phyloP scores from a whole-genome alignment of 169 alveolate species.

The Babesia bovis region DNA sequence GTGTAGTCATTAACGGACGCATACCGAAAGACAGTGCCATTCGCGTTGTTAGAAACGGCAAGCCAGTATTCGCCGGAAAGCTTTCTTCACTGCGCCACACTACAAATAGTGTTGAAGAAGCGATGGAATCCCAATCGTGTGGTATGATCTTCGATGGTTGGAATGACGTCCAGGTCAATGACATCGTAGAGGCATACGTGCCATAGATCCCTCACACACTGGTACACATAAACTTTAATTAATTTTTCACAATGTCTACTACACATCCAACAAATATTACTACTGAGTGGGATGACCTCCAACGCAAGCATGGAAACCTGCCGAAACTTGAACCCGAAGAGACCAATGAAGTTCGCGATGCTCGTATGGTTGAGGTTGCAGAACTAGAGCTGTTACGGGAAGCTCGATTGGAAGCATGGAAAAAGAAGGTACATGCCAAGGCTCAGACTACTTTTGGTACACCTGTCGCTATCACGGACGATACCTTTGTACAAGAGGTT shows the following conservation, averaged over 20 bases:
- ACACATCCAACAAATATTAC: conserved; percentile 85
- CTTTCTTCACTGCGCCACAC: conserved; percentile 56
- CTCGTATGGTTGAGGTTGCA: conserved; percentile 49
- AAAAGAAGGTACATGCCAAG: conserved; percentile 22
- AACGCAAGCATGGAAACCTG: conserved; percentile 84
- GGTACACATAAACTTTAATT: not conserved
- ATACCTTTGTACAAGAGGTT: conserved; percentile 52
- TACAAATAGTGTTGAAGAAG: conserved; percentile 35
- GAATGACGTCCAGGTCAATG: conserved; percentile 60
- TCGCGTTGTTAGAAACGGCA: conserved; percentile 54
- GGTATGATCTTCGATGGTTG: conserved; percentile 58
- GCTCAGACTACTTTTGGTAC: conserved; percentile 26
- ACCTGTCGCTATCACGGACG: conserved; percentile 45
- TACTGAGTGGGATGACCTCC: conserved; percentile 89
- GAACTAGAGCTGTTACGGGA: conserved; percentile 62
- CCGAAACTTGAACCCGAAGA: conserved; percentile 77
- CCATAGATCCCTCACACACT: conserved; percentile 7
- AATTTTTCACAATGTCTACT: conserved; percentile 78
- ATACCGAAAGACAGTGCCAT: conserved; percentile 20
- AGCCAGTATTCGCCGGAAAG: conserved; percentile 43
- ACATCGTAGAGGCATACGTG: conserved; percentile 51
- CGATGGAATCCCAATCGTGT: conserved; percentile 52
- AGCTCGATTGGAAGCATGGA: conserved; percentile 63
- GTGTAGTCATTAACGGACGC: conserved; percentile 50
- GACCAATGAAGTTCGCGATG: conserved; percentile 80